Base-by-base conservation (phyloP, 441 rosid genomes). In the Biscutella laevigata region DNA sequence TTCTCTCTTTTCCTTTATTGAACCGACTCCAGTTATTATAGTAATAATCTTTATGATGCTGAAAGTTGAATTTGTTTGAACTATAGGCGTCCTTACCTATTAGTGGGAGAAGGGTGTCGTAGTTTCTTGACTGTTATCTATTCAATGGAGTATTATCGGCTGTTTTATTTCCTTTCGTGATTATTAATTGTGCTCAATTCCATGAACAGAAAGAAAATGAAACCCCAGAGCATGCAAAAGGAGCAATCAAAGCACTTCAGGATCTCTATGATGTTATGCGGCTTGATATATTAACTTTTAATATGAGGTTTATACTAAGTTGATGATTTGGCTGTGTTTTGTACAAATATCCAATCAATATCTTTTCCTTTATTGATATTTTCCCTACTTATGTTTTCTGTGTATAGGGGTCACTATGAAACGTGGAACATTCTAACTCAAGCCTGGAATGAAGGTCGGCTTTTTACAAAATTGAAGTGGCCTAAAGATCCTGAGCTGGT, bases 191-290 rank as follows among this genome's bases (percentile, higher is more conserved):
- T 56, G 40, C 34, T 32, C 11, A 41, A 32, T 21, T 59, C 68
- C 51, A 25, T 53, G 53, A n/a, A 12, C 78, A 92, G 99, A 89
- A 81, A 83, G 83, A 75, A 67, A 62, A 74, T 36, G 87, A 80
- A 72, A 77, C 79, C 17, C 76, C 80, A 0, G 97, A 84, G 63
- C 73, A 70, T 65, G 75, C 75, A 63, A 80, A 80, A 51, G 97
- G 97, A 45, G 97, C 97, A 4, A 59, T 94, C 54, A 70, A 89
- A 72, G 95, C 99, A 74, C 86, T 86, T 71, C 99, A 77, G 53
- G 97, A 89, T 86, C 86, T 94, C 38, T 86, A 89, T 51, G 99
- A 94, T 81, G 96, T 94, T 71, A 77, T 94, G 72, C 84, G 59
- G 30, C 71, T 66, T 62, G 99, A 94, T 70, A 78, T 94, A 59